Conservation (phyloP, 2,329 filamentous ascomycete genomes). For the Periconia sp. region DNA sequence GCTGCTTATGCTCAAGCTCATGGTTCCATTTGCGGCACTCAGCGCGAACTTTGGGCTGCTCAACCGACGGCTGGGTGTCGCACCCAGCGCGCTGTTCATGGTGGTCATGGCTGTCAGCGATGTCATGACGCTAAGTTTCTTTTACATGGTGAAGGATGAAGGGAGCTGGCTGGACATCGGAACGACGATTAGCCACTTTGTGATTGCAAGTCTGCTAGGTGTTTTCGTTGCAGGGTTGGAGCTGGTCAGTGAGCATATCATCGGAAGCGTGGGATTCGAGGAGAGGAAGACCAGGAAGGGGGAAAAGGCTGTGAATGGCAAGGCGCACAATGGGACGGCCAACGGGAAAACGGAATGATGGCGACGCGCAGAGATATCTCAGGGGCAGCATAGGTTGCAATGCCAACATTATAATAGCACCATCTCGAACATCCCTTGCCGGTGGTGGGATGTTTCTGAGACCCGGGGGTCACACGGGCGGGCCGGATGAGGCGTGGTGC, state of each 20-base stretch:
- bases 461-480: conserved; percentile 5
- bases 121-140: conserved; percentile 92
- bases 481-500: conserved; percentile 1
- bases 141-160: conserved; percentile 96
- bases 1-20: conserved; percentile 83
- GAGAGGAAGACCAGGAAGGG: no score
- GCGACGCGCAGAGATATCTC: neutral
- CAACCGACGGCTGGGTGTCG: conserved; percentile 81
- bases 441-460: neutral
- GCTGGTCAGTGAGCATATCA: conserved; percentile 81
- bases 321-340: conserved; percentile 11
- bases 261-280: conserved; percentile 76
- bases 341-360: neutral
- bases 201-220: conserved; percentile 86
- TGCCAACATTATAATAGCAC: neutral
- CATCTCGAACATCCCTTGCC: neutral
- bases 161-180: conserved; percentile 98
- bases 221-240: conserved; percentile 91
- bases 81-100: conserved; percentile 91
- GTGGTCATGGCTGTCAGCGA: conserved; percentile 85
- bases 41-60: conserved; percentile 94
- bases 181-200: conserved; percentile 94
- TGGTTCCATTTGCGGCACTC: conserved; percentile 91
- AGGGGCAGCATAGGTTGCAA: neutral
- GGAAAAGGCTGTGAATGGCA: conserved; percentile 5